These are phyloP conservation scores for Parmelia sp. DNA, from an alignment of 495 filamentous ascomycete genomes.

Conservation along the genomic window DNA sequence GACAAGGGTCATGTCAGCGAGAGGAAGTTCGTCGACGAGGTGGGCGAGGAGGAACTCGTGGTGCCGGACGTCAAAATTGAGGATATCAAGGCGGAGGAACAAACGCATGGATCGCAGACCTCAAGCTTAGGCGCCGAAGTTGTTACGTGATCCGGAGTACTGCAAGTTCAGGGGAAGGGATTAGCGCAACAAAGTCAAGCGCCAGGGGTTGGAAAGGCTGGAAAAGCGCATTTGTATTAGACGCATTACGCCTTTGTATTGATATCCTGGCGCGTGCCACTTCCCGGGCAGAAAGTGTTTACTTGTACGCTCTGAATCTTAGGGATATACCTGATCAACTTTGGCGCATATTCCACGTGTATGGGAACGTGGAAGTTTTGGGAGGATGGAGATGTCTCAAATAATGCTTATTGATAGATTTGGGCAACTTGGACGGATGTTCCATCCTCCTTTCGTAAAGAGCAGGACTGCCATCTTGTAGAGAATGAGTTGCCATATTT, in stretches of 20 bases:
- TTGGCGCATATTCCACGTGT: no score
- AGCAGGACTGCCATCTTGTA: not conserved
- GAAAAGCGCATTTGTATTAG: not conserved
- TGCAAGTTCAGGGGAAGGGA: not conserved
- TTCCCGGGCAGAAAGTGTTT: no score
- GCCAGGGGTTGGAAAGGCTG: not conserved
- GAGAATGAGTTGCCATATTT: not conserved
- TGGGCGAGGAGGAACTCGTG: slow-evolving; percentile 66
- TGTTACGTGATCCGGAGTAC: slow-evolving; percentile 21
- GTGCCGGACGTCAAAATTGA: slow-evolving; percentile 49
- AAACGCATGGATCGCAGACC: slow-evolving; percentile 27
- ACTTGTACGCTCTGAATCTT: no score
- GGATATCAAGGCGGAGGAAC: slow-evolving; percentile 29
- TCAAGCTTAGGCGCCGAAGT: slow-evolving; percentile 28
- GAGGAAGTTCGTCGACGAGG: slow-evolving; percentile 74
- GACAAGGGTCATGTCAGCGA: slow-evolving; percentile 70
- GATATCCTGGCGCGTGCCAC: no score
- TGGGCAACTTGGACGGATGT: no score
- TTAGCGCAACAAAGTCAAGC: not conserved
- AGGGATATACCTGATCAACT: no score
- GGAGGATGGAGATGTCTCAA: no score
- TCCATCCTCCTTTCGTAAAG: no score
- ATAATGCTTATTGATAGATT: no score
- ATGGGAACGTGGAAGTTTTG: no score
- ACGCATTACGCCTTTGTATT: not conserved